Base-by-base conservation (phyloP, 305 asterid species). In the Fraxinus velutina region DNA sequence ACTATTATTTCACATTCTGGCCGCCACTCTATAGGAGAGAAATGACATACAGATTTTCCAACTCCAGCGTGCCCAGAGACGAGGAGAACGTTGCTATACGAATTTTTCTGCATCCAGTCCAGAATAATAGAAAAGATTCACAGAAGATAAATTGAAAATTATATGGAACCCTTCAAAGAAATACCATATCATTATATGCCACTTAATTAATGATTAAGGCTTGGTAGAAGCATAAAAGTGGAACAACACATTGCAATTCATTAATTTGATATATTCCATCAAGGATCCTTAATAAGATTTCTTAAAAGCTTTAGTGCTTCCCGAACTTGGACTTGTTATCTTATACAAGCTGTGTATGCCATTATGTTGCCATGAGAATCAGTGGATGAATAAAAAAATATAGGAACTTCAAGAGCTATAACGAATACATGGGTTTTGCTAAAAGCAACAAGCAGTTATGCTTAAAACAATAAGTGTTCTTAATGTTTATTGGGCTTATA, bases 11-110 rank as follows among this genome's bases (percentile, higher is more conserved):
- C 84, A 83, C 39, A 73, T 64, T 57, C 29, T 27, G 39, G 62
- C 13, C 72, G 64, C 5, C 76, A 72, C 5, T 70, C 19, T 24
- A 55, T 74, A 83, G 75, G 84, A 78, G 75, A 83, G 73, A 73
- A 72, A 76, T 73, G 74, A 50, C 98, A 50, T 94, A 95, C 99
- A 81, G 97, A 93, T 94, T 95, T 95, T 81, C 98, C 99, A 86
- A 90, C 93, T 87, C 99, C 98, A 82, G 98, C 93, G 76, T 92
- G 96, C 82, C 98, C 98, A 86, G 92, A 88, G 84, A 94, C 80
- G 77, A 95, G 92, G 87, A 95, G 90, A 77, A 90, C 95, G 78
- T 92, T 84, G 85, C 84, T 82, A 78, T 4, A 64, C 80, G 88
- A 83, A 78, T 74, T 83, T 81, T 82, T 90, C 99, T 94, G 93